Conservation (phyloP, 345 rosid species). For the Euphorbia peplus region DNA sequence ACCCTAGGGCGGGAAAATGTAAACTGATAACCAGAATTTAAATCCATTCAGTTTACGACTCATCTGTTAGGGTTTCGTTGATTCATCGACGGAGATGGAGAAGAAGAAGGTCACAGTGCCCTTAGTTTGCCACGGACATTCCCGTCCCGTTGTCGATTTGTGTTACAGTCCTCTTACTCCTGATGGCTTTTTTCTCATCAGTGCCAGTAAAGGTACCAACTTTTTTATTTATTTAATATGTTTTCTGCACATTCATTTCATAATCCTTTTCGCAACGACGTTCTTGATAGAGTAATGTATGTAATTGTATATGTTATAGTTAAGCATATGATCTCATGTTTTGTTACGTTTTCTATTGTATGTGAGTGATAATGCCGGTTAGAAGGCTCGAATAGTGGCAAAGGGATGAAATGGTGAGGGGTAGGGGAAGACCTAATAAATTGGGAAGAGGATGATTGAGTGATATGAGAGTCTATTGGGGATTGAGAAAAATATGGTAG, state of each 20-base stretch:
- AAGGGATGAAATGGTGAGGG: no score
- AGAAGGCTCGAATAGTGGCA: no score
- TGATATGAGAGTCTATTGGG: no score
- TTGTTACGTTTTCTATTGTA: neutral
- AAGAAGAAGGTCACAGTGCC: conserved; percentile 59
- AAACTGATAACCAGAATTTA: neutral
- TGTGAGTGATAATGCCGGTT: no score
- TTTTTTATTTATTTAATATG: no score
- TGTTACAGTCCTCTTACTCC: conserved; percentile 74
- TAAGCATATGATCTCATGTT: neutral
- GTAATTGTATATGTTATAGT: neutral
- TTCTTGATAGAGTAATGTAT: neutral
- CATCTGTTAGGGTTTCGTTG: conserved; percentile 18
- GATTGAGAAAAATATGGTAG: no score
- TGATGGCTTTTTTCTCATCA: conserved; percentile 80
- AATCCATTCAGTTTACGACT: conserved; percentile 11
- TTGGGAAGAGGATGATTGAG: no score
- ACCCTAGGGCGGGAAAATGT: neutral
- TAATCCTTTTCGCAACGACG: no score
- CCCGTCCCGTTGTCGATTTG: conserved; percentile 79
- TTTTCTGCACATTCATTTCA: no score
- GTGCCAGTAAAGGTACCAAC: conserved; percentile 73
- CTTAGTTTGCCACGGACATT: conserved; percentile 82
- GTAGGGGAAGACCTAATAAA: no score
- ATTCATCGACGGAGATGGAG: conserved; percentile 28